Evolutionary conservation across 345 rosid genomes (phyloP).

Genomic region (Garcia nutans): DNA sequence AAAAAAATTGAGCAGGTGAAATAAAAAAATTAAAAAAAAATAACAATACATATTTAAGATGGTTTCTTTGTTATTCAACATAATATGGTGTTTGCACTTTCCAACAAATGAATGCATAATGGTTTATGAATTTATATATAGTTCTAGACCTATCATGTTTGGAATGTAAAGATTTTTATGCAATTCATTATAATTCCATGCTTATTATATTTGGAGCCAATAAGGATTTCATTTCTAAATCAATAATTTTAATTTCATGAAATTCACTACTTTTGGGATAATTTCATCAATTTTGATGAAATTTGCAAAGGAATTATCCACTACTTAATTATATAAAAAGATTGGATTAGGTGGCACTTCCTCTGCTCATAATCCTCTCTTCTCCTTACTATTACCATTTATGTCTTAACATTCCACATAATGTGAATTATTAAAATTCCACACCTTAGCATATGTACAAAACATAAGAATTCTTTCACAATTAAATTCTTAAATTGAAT

Average conservation of each 20-base stretch:
- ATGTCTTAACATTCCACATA: background rate
- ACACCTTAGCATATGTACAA: background rate
- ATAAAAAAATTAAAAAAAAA: background rate
- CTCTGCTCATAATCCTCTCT: background rate
- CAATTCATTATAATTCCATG: background rate
- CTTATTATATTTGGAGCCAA: no score
- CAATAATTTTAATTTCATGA: background rate
- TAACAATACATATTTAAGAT: background rate
- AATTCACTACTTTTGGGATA: background rate
- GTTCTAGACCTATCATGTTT: background rate
- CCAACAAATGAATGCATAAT: background rate
- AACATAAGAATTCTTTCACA: background rate
- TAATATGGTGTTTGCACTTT: background rate
- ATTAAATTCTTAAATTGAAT: background rate
- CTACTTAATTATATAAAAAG: no score
- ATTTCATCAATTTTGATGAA: background rate
- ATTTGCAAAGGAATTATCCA: background rate
- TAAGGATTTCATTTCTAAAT: background rate
- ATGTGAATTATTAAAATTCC: background rate
- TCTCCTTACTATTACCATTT: background rate
- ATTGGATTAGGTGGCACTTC: background rate
- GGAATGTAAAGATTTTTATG: background rate
- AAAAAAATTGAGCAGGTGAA: background rate
- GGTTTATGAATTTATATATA: background rate
- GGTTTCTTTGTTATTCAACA: background rate